Base-by-base conservation (phyloP, 352 stramenopile genomes). In the Globisporangium echinulatum region DNA sequence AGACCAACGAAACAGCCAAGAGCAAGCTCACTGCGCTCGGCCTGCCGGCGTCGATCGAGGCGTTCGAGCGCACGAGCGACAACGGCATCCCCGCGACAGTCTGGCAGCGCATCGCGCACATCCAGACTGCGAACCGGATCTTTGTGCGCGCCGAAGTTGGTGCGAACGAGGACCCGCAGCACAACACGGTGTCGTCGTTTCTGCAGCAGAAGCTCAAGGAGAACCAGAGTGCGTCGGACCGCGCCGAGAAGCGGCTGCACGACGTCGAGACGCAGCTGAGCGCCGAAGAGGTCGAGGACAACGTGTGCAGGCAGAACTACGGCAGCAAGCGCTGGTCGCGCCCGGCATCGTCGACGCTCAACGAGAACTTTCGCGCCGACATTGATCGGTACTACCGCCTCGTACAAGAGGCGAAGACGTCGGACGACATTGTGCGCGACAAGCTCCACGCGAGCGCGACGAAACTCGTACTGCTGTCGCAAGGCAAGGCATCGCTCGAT, bases 11-110 rank as follows among this genome's bases (percentile, higher is more conserved):
- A 19, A 52, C 54, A 43, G 67, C 67, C 4, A 87, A 88, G 56
- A 63, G 74, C 36, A 74, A 79, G 47, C 69, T 93, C 25, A 65
- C 78, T 14, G 59, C 54, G n/a, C 62, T 93, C 55, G 79, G 79
- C 0, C 67, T 93, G 3, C 84, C 84, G 36, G 84, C 84, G 10
- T 86, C 84, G 5, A 88, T 93, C 50, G 84, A 93, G 59, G 84
- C 84, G 7, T 87, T 88, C 56, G 79, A 90, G 48, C 77, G 82
- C 58, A 83, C 74, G 36, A 75, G 63, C 36, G 75, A 82, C 62
- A 76, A 85, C 36, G 77, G 77, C 47, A 82, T 90, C 37, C 74
- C 80, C 13, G 54, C 14, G 19, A 72, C 61, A 13, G 73, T 88
- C 36, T 90, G 80, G 80, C 66, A 75, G 49, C 75, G 75, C 37